Evolutionary conservation across 2,329 filamentous ascomycete genomes (phyloP), one percentile per base, ranked within the genome.

Genomic region (Nigrospora sphaerica): DNA sequence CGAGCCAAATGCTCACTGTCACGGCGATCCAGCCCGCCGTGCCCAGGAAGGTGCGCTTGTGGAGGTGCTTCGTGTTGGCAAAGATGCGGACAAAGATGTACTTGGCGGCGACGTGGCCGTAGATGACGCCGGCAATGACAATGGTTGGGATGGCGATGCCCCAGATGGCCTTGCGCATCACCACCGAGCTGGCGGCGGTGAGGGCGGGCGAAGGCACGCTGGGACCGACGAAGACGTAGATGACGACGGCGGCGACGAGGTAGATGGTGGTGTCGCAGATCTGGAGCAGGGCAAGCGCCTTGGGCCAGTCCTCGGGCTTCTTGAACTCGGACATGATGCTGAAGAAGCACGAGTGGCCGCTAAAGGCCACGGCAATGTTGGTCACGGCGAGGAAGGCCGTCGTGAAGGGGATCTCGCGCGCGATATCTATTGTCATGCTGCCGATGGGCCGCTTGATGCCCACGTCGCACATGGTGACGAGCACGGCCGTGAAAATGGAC

Each of bases 121-220:
- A 83, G 51, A 88, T 83, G 7, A 86, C 82, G 45, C 84, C 85
- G 0, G 83, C 81, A 42, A 88, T 78, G 41, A 88, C 69, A 48
- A 88, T 87, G 2, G 81, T 86, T 2, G 83, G 83, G 3, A 84
- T 71, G 0, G 84, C 84, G 49, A 88, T 69, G 19, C 81, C 83
- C 64, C 81, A 88, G 12, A 83, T 82, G 12, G 84, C 66, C 57
- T 86, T 86, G 18, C 76, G 71, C 40, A 87, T 65, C 0, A 73
- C 57, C 2, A 60, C 60, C 0, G 63, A 64, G 4, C 73, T 71
- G 9, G 83, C 77, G 7, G 80, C 81, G 9, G 81, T 78, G 1
- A 89, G 72, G 0, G 85, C 85, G 0, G 85, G 85, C 2, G 79
- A 82, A 2, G 73, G 70, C 2, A 88, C 82, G 11, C 70, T 62